A percentile compares a stretch with the other conserved stretches of the same genome.
Conservation (phyloP, 1,284 basidiomycete species). For the Cryptococcus hybrid region DNA sequence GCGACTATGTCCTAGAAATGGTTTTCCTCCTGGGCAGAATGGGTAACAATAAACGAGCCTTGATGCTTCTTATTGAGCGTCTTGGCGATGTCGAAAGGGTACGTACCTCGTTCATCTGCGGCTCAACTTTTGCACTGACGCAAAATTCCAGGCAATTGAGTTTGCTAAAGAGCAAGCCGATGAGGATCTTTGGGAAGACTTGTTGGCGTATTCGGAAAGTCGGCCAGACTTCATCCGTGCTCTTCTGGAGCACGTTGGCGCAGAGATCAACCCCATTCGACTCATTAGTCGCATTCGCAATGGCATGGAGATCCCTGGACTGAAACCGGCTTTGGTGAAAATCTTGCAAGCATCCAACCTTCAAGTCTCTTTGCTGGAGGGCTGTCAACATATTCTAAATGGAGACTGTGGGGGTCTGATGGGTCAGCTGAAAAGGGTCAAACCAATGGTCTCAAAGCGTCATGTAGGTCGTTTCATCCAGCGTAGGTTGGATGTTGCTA, state of each 20-base stretch:
- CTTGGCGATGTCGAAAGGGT: constrained; percentile 88
- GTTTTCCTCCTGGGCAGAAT: constrained; percentile 96
- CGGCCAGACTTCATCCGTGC: constrained; percentile 96
- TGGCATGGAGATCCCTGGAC: constrained; percentile 90
- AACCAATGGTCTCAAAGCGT: constrained; percentile 70
- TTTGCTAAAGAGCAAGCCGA: constrained; percentile 98
- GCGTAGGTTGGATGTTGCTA: constrained; percentile 1
- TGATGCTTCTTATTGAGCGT: constrained; percentile 93
- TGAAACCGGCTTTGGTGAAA: constrained; percentile 93
- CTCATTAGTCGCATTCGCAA: constrained; percentile 93
- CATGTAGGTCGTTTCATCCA: constrained; percentile 55
- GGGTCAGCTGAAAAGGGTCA: constrained; percentile 66
- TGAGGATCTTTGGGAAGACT: constrained; percentile 96
- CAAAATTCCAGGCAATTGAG: constrained; percentile 73
- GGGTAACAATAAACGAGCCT: constrained; percentile 93
- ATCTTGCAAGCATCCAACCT: constrained; percentile 95
- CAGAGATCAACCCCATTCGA: constrained; percentile 93
- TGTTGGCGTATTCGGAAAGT: constrained; percentile 90
- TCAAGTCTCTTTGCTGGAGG: constrained; percentile 74
- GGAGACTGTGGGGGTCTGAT: constrained; percentile 77
- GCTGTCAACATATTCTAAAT: constrained; percentile 80
- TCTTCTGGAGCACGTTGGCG: constrained; percentile 90
- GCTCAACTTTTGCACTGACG: not conserved
- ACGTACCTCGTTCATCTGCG: constrained; percentile 27
- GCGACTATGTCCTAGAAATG: constrained; percentile 92